These are phyloP conservation scores for Ceratocystis variospora DNA, from an alignment of 2,329 filamentous ascomycete genomes.

Conservation along the genomic window DNA sequence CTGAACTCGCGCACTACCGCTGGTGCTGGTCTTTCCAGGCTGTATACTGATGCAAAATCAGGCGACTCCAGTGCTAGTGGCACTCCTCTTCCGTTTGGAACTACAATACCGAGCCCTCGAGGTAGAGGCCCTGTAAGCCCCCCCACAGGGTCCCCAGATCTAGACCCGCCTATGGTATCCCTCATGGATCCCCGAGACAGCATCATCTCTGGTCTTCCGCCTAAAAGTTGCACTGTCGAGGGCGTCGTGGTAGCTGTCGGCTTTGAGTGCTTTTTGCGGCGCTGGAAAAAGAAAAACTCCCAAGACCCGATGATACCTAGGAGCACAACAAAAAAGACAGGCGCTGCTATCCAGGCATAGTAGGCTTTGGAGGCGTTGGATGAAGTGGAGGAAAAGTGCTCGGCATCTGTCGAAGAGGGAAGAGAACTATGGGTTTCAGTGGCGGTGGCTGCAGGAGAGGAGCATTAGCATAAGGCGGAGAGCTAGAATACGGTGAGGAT, in stretches of 20 bases:
- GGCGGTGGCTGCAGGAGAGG: neutral
- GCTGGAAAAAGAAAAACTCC: slow-evolving; percentile 4
- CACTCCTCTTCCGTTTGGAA: no score
- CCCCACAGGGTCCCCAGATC: neutral
- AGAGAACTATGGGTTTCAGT: neutral
- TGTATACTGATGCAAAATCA: neutral
- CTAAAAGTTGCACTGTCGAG: neutral
- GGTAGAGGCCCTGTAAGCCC: neutral
- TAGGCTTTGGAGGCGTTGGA: neutral
- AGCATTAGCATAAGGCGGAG: neutral
- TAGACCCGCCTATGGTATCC: neutral
- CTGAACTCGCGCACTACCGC: neutral
- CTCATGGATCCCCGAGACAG: neutral
- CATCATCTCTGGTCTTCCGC: neutral
- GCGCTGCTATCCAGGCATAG: slow-evolving; percentile 1
- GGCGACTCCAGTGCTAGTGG: neutral
- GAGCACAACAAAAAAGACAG: neutral
- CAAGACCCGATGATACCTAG: neutral
- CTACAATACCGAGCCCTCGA: neutral
- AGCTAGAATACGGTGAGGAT: neutral
- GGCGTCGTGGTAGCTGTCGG: neutral
- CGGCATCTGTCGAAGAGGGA: neutral
- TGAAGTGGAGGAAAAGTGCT: neutral
- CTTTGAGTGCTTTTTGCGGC: neutral
- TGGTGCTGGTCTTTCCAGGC: neutral